Percentiles rank a stretch among this genome's conserved stretches.
These are phyloP conservation scores for Cytidiella melzeri DNA, from an alignment of 768 basidiomycete species.

Conservation along the genomic window DNA sequence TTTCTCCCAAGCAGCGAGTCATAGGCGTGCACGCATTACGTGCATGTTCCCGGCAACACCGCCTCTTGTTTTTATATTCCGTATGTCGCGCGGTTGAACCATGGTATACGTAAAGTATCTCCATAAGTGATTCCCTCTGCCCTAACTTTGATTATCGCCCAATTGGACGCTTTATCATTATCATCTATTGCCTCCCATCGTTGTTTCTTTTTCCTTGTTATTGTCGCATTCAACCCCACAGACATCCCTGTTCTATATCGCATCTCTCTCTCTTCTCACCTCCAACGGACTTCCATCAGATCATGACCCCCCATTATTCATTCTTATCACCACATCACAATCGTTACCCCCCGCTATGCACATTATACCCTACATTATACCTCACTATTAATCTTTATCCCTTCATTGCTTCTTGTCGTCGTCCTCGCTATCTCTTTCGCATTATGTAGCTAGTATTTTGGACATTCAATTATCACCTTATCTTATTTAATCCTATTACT, in stretches of 20 bases:
- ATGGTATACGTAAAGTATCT: not conserved
- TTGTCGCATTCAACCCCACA: too few relatives aligned
- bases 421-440: too few relatives aligned
- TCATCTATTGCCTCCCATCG: constrained; percentile 3
- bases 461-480: too few relatives aligned
- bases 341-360: not conserved
- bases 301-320: too few relatives aligned
- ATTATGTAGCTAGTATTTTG: not conserved
- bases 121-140: not conserved
- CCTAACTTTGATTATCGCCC: not conserved
- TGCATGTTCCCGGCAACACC: not conserved
- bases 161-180: constrained; percentile 1
- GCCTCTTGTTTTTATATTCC: not conserved
- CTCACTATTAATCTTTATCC: not conserved
- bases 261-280: too few relatives aligned
- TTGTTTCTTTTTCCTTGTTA: not conserved
- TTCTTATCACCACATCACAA: not conserved
- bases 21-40: not conserved
- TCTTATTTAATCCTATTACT: too few relatives aligned
- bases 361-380: not conserved
- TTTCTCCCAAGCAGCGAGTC: constrained; percentile 8
- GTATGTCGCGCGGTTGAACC: not conserved
- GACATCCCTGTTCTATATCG: too few relatives aligned
- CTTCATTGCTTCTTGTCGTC: too few relatives aligned
- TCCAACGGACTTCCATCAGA: too few relatives aligned